Evolutionary conservation across 148 eudicot genomes (phyloP).

Genomic region (Vaccinium macrocarpon): DNA sequence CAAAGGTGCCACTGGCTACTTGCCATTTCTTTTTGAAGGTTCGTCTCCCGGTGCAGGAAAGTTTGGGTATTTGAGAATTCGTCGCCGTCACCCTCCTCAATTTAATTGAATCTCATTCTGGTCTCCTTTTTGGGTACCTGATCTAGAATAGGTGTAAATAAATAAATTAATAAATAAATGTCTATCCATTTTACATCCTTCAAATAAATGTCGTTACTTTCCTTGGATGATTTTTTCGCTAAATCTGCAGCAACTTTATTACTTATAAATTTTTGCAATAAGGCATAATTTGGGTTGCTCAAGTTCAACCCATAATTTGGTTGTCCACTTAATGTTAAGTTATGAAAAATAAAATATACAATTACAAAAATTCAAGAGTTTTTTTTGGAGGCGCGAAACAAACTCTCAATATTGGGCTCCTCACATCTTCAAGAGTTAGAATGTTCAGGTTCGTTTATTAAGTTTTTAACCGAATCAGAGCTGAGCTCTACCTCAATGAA

Average conservation of each 20-base stretch:
- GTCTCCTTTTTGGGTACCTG: not conserved
- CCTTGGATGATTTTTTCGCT: not conserved
- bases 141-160: not conserved
- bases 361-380: too few species aligned
- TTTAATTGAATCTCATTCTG: constrained; percentile 2
- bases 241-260: not conserved
- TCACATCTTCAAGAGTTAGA: too few species aligned
- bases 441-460: too few species aligned
- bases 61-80: constrained; percentile 46
- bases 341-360: too few species aligned
- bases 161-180: not conserved
- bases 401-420: too few species aligned
- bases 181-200: not conserved
- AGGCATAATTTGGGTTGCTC: too few species aligned
- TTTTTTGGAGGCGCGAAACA: too few species aligned
- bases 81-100: constrained; percentile 43
- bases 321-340: too few species aligned
- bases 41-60: constrained; percentile 97
- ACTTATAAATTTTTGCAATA: not conserved
- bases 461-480: too few species aligned
- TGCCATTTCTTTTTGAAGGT: constrained; percentile 84
- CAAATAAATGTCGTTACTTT: not conserved
- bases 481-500: too few species aligned
- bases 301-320: too few species aligned
- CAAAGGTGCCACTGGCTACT: constrained; percentile 75